Percentiles rank a stretch among this genome's conserved stretches.
Evolutionary conservation across 495 filamentous ascomycete species (phyloP).

Genomic region (Penicillium canescens): DNA sequence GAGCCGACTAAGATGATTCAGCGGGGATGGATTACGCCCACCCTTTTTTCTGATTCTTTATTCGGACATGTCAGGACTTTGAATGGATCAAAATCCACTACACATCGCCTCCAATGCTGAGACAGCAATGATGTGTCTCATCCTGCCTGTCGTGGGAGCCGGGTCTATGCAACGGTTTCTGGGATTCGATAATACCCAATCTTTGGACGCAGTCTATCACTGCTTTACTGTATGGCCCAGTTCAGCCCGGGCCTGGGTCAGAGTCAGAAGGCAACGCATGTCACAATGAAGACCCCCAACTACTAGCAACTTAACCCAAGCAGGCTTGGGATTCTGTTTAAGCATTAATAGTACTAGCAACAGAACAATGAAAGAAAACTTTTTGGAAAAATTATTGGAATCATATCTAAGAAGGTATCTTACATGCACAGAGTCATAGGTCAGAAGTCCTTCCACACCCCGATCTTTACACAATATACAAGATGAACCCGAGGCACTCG

Average conservation of each 20-base stretch:
- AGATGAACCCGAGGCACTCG: too few relatives aligned
- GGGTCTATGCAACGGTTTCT: not conserved
- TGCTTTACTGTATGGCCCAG: not conserved
- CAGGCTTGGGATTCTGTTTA: slow-evolving; percentile 24
- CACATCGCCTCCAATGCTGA: too few relatives aligned
- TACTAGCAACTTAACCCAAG: slow-evolving; percentile 14
- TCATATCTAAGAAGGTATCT: not conserved
- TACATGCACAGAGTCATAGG: not conserved
- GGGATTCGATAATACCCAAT: not conserved
- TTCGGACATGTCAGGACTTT: too few relatives aligned
- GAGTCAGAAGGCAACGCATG: not conserved
- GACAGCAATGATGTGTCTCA: too few relatives aligned
- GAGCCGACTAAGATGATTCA: slow-evolving; percentile 76
- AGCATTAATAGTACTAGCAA: slow-evolving; percentile 4
- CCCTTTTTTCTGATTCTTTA: too few relatives aligned
- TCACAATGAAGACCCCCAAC: not conserved
- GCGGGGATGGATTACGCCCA: not conserved
- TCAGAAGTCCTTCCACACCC: too few relatives aligned
- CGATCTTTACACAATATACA: too few relatives aligned
- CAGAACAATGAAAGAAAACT: slow-evolving; percentile 1
- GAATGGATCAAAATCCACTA: too few relatives aligned
- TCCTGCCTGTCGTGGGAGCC: not conserved
- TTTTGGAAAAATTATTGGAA: not conserved
- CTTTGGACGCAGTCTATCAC: not conserved
- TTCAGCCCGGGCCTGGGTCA: not conserved